Conservation (phyloP, 1,284 basidiomycete species). For the Malassezia psittaci region DNA sequence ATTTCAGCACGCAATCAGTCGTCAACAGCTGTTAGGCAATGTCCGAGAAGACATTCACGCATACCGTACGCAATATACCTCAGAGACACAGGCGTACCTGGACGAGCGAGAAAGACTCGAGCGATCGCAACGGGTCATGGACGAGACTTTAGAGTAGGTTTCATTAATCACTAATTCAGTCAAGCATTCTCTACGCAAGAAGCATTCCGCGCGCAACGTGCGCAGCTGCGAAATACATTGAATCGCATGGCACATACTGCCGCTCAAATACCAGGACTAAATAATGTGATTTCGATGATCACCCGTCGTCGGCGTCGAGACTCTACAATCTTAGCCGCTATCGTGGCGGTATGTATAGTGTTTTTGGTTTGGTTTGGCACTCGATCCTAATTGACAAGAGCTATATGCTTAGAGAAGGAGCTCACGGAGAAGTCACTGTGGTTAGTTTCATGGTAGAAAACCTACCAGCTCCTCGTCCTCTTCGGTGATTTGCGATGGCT, state of each 20-base stretch:
- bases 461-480: constrained; percentile 29
- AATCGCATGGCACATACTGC: constrained; percentile 59
- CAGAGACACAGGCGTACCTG: constrained; percentile 72
- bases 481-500: constrained; percentile 55
- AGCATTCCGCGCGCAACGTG: constrained; percentile 77
- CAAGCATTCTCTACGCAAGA: constrained; percentile 96
- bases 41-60: constrained; percentile 85
- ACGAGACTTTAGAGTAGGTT: constrained; percentile 70
- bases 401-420: constrained; percentile 22
- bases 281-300: constrained; percentile 82
- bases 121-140: constrained; percentile 85
- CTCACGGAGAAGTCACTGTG: constrained; percentile 49
- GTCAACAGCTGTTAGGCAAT: constrained; percentile 75
- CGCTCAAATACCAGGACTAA: constrained; percentile 86
- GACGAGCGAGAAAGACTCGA: constrained; percentile 81
- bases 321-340: constrained; percentile 72
- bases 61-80: constrained; percentile 64
- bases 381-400: constrained; percentile 13
- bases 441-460: constrained; percentile 63
- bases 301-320: constrained; percentile 78
- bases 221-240: constrained; percentile 65
- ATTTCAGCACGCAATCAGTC: constrained; percentile 68
- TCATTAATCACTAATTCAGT: constrained; percentile 50
- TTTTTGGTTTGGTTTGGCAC: constrained; percentile 62
- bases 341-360: constrained; percentile 74